phyloP scores from a whole-genome alignment of 495 filamentous ascomycete species.

The Penicillium cosmopolitanum region DNA sequence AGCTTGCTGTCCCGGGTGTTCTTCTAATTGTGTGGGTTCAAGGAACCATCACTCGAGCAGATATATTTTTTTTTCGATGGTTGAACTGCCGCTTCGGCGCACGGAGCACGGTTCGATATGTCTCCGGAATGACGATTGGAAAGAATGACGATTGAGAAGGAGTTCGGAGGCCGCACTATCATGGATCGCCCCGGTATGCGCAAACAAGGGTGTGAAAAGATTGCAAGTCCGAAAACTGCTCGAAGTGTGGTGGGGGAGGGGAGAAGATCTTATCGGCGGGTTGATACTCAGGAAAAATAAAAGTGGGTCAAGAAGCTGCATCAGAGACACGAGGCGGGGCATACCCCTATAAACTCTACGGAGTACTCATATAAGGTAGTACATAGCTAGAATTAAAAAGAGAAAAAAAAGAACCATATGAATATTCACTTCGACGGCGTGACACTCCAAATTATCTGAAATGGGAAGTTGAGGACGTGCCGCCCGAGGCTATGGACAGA shows the following conservation, averaged over 20 bases:
- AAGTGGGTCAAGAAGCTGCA: constrained; percentile 21
- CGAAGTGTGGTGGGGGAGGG: constrained; percentile 14
- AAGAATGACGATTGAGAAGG: neutral
- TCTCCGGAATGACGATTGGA: neutral
- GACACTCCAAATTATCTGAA: constrained; percentile 6
- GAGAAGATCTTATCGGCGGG: constrained; percentile 21
- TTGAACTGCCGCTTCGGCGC: neutral
- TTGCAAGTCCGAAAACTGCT: neutral
- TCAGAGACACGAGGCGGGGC: neutral
- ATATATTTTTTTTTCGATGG: neutral
- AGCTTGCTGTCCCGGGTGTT: neutral
- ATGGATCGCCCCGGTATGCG: neutral
- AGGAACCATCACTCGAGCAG: neutral
- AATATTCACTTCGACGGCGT: constrained; percentile 6
- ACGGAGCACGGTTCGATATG: no score
- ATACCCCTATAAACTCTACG: neutral
- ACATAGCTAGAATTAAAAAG: neutral
- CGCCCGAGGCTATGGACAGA: constrained; percentile 26
- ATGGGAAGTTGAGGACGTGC: constrained; percentile 7
- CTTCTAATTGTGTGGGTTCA: neutral
- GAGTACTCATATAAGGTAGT: neutral
- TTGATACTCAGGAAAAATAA: constrained; percentile 8
- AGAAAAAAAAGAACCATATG: constrained; percentile 1
- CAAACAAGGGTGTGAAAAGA: neutral
- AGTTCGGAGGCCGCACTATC: neutral